Conservation (phyloP, 345 rosid genomes). For the Streptanthus diversifolius region DNA sequence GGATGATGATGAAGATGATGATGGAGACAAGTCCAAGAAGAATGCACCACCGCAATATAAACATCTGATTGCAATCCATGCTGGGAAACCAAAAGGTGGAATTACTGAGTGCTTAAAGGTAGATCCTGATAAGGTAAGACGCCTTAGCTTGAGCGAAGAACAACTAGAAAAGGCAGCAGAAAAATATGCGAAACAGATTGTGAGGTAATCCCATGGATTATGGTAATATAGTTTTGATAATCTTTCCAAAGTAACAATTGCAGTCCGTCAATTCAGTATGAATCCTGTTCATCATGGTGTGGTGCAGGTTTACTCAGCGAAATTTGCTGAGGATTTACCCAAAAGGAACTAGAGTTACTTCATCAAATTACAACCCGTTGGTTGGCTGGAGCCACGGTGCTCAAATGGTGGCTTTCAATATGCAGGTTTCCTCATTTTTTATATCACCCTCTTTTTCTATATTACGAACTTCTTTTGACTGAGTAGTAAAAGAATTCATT, state of each 20-base stretch:
- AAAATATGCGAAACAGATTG: constrained; percentile 42
- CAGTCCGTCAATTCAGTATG: background rate
- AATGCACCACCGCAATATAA: constrained; percentile 39
- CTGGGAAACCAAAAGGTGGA: constrained; percentile 51
- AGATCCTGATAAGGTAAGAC: constrained; percentile 53
- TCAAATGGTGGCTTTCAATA: constrained; percentile 88
- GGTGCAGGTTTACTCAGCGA: constrained; percentile 57
- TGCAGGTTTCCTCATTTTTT: constrained; percentile 55
- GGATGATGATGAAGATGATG: constrained; percentile 34
- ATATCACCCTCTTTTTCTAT: background rate
- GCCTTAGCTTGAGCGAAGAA: constrained; percentile 54
- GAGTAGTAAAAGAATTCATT: background rate
- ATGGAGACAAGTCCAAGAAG: constrained; percentile 29
- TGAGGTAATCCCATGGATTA: constrained; percentile 30
- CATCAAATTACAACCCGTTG: constrained; percentile 71
- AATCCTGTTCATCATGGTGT: background rate
- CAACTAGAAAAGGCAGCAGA: constrained; percentile 48
- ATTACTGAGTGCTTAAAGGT: constrained; percentile 41
- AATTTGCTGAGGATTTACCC: constrained; percentile 72
- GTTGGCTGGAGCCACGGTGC: constrained; percentile 84
- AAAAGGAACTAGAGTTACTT: constrained; percentile 55
- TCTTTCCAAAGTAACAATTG: background rate
- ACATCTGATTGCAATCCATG: constrained; percentile 46
- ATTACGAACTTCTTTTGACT: background rate
- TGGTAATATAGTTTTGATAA: background rate